These are phyloP conservation scores for Talaromyces adpressus DNA, from an alignment of 495 filamentous ascomycete species.

Conservation along the genomic window DNA sequence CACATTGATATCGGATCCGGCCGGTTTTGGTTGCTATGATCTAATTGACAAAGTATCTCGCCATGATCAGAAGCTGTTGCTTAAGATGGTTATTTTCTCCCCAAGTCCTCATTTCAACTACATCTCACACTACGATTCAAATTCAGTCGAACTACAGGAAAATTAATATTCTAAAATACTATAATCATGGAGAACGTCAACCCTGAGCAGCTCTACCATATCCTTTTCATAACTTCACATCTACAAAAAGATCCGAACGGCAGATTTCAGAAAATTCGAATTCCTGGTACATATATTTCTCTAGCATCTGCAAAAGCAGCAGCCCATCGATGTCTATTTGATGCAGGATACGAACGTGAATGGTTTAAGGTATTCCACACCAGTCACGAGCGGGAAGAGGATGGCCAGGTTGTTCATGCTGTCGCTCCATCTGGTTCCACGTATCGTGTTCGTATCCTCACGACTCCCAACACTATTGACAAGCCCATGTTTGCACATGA, in stretches of 20 bases:
- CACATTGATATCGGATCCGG: background rate
- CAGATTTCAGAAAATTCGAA: conserved; percentile 11
- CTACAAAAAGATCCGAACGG: conserved; percentile 10
- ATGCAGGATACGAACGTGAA: conserved; percentile 17
- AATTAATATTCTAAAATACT: background rate
- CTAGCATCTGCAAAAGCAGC: conserved; percentile 13
- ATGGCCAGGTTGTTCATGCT: conserved; percentile 13
- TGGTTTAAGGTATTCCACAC: conserved; percentile 15
- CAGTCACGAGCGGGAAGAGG: background rate
- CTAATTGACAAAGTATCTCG: background rate
- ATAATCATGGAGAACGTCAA: background rate
- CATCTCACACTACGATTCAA: too few species aligned
- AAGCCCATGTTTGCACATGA: background rate
- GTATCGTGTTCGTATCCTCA: conserved; percentile 15
- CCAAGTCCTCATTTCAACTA: background rate
- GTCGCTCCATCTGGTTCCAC: conserved; percentile 12
- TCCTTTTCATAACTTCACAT: conserved; percentile 10
- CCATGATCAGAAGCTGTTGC: background rate
- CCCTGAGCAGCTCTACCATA: conserved; percentile 11
- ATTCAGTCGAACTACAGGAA: background rate
- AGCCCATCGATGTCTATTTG: conserved; percentile 14
- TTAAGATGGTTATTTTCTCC: background rate
- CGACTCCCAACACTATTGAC: conserved; percentile 12
- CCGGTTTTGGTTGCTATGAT: background rate
- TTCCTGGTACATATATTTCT: conserved; percentile 16